Percentiles rank a stretch among this genome's conserved stretches.
phyloP scores from a whole-genome alignment of 177 flowering plant genomes.

The Vitis hybrid region DNA sequence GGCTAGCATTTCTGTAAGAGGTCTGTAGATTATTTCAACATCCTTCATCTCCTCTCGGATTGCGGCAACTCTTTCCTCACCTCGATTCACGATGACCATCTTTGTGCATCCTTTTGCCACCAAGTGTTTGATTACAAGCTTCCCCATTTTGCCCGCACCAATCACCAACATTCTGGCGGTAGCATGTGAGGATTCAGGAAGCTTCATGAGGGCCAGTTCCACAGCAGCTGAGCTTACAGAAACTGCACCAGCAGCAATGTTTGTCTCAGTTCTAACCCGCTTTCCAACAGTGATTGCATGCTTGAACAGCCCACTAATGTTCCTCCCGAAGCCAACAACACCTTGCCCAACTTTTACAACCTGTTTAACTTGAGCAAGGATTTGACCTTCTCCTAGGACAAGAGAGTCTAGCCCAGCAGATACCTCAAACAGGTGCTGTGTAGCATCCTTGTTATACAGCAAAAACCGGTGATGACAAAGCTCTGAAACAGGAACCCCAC shows the following conservation, averaged over 20 bases:
- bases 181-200: conserved; percentile 53
- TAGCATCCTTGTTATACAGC: conserved; percentile 66
- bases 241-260: conserved; percentile 80
- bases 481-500: conserved; percentile 69
- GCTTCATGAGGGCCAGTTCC: conserved; percentile 75
- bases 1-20: conserved; percentile 57
- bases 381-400: conserved; percentile 83
- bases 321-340: conserved; percentile 77
- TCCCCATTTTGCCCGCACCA: conserved; percentile 97
- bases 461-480: conserved; percentile 70
- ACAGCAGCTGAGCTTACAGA: conserved; percentile 91
- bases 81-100: conserved; percentile 80
- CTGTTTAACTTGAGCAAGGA: conserved; percentile 83
- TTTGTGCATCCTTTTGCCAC: conserved; percentile 78
- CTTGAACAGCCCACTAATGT: conserved; percentile 77
- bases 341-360: conserved; percentile 81
- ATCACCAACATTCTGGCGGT: conserved; percentile 69
- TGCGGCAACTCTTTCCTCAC: conserved; percentile 69
- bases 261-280: conserved; percentile 77
- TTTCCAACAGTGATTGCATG: conserved; percentile 81
- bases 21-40: conserved; percentile 69
- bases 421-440: conserved; percentile 81
- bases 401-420: conserved; percentile 87
- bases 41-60: conserved; percentile 62
- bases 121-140: conserved; percentile 86